A percentile compares a stretch with the other conserved stretches of the same genome.
phyloP scores from a whole-genome alignment of 352 stramenopile species.

The Phytophthora palmivora region DNA sequence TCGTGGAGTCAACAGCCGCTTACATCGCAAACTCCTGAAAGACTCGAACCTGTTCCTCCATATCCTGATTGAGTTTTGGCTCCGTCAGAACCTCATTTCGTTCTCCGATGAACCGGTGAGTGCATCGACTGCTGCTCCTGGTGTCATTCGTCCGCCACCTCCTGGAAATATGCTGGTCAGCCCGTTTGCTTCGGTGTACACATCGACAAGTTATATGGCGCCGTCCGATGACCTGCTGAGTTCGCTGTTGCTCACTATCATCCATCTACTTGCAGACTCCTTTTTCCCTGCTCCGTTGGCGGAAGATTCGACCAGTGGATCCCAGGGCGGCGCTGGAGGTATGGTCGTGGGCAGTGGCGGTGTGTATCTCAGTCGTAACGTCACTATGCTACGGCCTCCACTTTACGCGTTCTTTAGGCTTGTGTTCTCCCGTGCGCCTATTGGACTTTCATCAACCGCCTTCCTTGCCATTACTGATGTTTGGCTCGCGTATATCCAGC shows the following conservation, averaged over 20 bases:
- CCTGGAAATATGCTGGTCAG: conserved; percentile 51
- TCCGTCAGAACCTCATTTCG: conserved; percentile 89
- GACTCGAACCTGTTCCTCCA: conserved; percentile 86
- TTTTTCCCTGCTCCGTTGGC: conserved; percentile 72
- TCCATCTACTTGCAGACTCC: conserved; percentile 83
- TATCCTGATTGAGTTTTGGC: conserved; percentile 89
- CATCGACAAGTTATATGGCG: conserved; percentile 85
- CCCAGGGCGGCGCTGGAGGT: conserved; percentile 28
- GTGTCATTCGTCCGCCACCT: conserved; percentile 21
- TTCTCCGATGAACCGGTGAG: conserved; percentile 69
- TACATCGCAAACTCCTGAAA: conserved; percentile 81
- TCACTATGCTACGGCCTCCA: conserved; percentile 74
- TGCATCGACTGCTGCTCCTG: conserved; percentile 28
- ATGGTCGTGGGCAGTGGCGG: conserved; percentile 46
- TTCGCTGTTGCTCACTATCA: conserved; percentile 82
- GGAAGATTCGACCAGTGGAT: conserved; percentile 28
- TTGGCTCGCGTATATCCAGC: conserved; percentile 88
- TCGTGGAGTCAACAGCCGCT: conserved; percentile 71
- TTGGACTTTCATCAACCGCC: conserved; percentile 77
- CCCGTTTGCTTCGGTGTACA: conserved; percentile 80
- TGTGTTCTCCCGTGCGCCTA: conserved; percentile 83
- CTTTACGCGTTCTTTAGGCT: conserved; percentile 87
- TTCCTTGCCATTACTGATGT: conserved; percentile 87
- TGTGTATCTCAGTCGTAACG: conserved; percentile 75
- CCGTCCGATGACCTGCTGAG: conserved; percentile 85